These are phyloP conservation scores for Staphylotrichum longicolle DNA, from an alignment of 495 filamentous ascomycete genomes.

Conservation along the genomic window DNA sequence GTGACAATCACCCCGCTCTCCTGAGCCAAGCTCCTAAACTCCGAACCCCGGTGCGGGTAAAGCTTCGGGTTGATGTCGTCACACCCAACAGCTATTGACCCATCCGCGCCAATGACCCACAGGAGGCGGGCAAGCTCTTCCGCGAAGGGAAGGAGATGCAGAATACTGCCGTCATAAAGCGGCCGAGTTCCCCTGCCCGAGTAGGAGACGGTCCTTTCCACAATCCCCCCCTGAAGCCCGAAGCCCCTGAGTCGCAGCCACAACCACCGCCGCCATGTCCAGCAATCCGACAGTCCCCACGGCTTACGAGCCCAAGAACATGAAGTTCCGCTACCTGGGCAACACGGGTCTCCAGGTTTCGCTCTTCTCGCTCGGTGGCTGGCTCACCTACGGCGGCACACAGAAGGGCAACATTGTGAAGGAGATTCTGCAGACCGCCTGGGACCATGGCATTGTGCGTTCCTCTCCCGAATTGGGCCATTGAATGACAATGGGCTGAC, in stretches of 20 bases:
- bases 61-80: slow-evolving; percentile 27
- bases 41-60: slow-evolving; percentile 8
- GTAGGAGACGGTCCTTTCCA: too few relatives aligned
- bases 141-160: slow-evolving; percentile 10
- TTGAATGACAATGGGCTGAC: background rate
- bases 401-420: slow-evolving; percentile 46
- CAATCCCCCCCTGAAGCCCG: background rate
- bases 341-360: slow-evolving; percentile 68
- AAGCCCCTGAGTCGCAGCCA: slow-evolving; percentile 17
- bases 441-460: slow-evolving; percentile 52
- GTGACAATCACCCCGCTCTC: slow-evolving; percentile 8
- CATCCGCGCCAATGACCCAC: slow-evolving; percentile 7
- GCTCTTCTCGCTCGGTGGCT: slow-evolving; percentile 63
- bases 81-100: slow-evolving; percentile 25
- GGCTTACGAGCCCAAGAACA: slow-evolving; percentile 52
- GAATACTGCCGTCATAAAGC: slow-evolving; percentile 13
- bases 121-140: slow-evolving; percentile 17
- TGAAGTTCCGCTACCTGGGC: slow-evolving; percentile 69
- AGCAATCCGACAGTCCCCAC: slow-evolving; percentile 35
- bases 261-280: slow-evolving; percentile 25
- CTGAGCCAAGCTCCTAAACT: background rate
- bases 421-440: slow-evolving; percentile 47
- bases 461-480: background rate
- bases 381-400: slow-evolving; percentile 48
- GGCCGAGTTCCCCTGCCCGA: slow-evolving; percentile 1